phyloP scores from a whole-genome alignment of 768 basidiomycete genomes.

The Mycena kentingensis region DNA sequence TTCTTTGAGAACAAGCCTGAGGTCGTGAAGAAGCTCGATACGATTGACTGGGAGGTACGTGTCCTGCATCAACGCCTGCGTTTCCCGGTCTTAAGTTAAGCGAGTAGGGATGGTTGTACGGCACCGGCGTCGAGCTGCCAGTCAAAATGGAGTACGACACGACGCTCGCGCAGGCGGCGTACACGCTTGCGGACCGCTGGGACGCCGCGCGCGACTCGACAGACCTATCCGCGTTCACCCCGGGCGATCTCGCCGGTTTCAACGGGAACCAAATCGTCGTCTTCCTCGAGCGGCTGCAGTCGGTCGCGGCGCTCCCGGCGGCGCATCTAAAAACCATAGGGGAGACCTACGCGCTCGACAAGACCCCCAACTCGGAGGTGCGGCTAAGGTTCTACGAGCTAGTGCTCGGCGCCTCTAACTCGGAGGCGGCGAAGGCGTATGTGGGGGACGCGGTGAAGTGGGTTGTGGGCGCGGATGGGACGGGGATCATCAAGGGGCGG shows the following conservation, averaged over 20 bases:
- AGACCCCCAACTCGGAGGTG: constrained; percentile 75
- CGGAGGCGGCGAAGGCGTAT: constrained; percentile 51
- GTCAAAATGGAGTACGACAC: constrained; percentile 76
- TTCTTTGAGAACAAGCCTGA: constrained; percentile 68
- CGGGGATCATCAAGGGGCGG: constrained; percentile 67
- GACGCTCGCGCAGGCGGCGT: constrained; percentile 68
- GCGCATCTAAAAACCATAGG: constrained; percentile 63
- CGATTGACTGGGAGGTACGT: constrained; percentile 77
- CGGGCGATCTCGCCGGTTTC: constrained; percentile 62
- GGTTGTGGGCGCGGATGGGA: constrained; percentile 67
- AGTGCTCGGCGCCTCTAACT: constrained; percentile 54
- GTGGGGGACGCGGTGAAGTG: constrained; percentile 60
- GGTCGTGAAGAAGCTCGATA: constrained; percentile 65
- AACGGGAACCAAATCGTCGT: constrained; percentile 82
- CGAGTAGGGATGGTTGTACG: constrained; percentile 75
- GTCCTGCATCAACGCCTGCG: neutral
- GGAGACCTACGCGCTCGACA: constrained; percentile 46
- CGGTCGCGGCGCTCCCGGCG: constrained; percentile 61
- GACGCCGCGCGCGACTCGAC: constrained; percentile 54
- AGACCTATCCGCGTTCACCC: constrained; percentile 54
- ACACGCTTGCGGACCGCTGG: constrained; percentile 75
- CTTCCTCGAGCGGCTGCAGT: constrained; percentile 79
- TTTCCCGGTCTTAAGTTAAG: neutral
- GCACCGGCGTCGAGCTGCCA: constrained; percentile 74
- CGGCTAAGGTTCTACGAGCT: constrained; percentile 77